A percentile compares a stretch with the other conserved stretches of the same genome.
These are phyloP conservation scores for Rugosomyces carneus DNA, from an alignment of 1,284 basidiomycete species.

Conservation along the genomic window DNA sequence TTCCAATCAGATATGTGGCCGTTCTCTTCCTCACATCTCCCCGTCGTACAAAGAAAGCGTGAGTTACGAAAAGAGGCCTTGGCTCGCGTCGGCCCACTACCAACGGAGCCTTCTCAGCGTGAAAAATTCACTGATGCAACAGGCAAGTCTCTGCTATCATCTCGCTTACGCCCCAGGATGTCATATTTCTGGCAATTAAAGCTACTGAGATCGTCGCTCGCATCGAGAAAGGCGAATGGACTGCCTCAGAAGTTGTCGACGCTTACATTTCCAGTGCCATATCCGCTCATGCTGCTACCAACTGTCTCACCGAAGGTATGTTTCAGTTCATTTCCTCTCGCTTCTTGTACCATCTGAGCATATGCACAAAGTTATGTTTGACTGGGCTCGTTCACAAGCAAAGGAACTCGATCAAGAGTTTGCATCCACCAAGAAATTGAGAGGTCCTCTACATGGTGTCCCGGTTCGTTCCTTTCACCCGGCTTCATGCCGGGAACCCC, in stretches of 20 bases:
- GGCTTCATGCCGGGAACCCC: neutral
- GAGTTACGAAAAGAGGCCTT: conserved; percentile 28
- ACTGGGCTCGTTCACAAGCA: conserved; percentile 58
- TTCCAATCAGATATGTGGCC: conserved; percentile 33
- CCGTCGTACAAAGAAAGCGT: conserved; percentile 27
- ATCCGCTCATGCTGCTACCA: conserved; percentile 60
- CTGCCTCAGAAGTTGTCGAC: conserved; percentile 62
- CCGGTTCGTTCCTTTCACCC: conserved; percentile 49
- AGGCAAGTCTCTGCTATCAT: conserved; percentile 16
- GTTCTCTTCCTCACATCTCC: conserved; percentile 30
- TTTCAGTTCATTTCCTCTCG: neutral
- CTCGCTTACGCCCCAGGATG: neutral
- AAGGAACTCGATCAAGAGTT: conserved; percentile 63
- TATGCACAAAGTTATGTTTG: conserved; percentile 55
- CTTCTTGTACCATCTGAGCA: neutral
- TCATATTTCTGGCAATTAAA: conserved; percentile 19
- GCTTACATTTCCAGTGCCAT: conserved; percentile 68
- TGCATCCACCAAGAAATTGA: conserved; percentile 47
- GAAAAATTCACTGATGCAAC: conserved; percentile 23
- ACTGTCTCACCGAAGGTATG: conserved; percentile 74
- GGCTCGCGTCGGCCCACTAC: conserved; percentile 16
- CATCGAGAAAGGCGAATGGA: conserved; percentile 63
- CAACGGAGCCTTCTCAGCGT: conserved; percentile 13
- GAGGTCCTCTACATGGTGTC: conserved; percentile 77
- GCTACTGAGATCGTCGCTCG: conserved; percentile 57